These are phyloP conservation scores for Phytophthora boehmeriae DNA, from an alignment of 352 stramenopile genomes.

Conservation along the genomic window DNA sequence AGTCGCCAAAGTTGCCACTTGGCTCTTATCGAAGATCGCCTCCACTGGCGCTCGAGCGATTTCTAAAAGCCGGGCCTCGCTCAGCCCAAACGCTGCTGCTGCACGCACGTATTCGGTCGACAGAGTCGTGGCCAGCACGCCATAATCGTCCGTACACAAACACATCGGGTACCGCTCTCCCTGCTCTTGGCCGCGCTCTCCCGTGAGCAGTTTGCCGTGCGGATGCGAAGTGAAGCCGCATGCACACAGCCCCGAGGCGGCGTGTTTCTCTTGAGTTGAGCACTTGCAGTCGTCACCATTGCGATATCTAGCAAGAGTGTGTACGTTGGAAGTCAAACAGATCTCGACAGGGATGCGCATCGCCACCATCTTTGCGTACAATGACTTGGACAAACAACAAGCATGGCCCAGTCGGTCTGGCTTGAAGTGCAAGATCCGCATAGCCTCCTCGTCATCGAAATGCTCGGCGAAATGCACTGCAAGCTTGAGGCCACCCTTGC, in stretches of 20 bases:
- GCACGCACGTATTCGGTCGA: constrained; percentile 89
- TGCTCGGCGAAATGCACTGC: constrained; percentile 94
- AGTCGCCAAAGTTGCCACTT: constrained; percentile 30
- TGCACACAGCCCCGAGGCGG: constrained; percentile 49
- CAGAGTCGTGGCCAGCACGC: constrained; percentile 91
- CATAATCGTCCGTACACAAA: constrained; percentile 94
- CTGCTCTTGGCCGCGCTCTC: constrained; percentile 29
- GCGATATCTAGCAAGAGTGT: constrained; percentile 89
- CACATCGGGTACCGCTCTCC: constrained; percentile 73
- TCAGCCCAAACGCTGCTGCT: constrained; percentile 74
- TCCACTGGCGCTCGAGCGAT: constrained; percentile 54
- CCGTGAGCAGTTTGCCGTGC: constrained; percentile 62
- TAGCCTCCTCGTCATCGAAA: constrained; percentile 80
- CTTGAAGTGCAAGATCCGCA: constrained; percentile 85
- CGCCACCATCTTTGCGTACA: constrained; percentile 72
- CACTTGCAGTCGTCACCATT: constrained; percentile 38
- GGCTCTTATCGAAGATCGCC: constrained; percentile 64
- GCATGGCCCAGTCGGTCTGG: constrained; percentile 94
- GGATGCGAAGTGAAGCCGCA: constrained; percentile 85
- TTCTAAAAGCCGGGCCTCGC: constrained; percentile 39
- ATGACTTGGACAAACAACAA: constrained; percentile 74
- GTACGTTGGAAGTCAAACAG: constrained; percentile 94
- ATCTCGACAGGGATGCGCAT: constrained; percentile 91
- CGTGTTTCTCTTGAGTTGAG: constrained; percentile 35
- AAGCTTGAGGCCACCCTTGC: constrained; percentile 78